phyloP scores from a whole-genome alignment of 1,284 basidiomycete genomes.

The Cystobasidium sp. region DNA sequence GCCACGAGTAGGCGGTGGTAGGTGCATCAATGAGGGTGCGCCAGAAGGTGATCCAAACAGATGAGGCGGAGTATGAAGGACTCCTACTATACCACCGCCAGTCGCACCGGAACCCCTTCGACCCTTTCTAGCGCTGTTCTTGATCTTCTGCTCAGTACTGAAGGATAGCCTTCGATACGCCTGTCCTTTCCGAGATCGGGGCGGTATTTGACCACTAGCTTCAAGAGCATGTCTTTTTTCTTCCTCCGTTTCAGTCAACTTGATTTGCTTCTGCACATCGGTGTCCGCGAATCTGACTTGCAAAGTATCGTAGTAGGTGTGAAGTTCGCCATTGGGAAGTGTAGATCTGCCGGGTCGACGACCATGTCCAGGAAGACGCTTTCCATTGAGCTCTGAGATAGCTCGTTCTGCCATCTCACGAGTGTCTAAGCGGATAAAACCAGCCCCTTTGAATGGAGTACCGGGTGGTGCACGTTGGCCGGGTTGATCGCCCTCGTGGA shows the following conservation, averaged over 20 bases:
- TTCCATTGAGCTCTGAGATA: slow-evolving; percentile 38
- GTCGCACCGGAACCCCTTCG: not conserved
- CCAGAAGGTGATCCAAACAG: no score
- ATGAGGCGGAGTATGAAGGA: not conserved
- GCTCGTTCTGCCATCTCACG: slow-evolving; percentile 31
- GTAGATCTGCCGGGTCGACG: slow-evolving; percentile 2
- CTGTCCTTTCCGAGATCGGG: slow-evolving; percentile 12
- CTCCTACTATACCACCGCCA: not conserved
- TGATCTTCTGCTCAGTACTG: slow-evolving; percentile 17
- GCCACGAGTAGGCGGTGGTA: not conserved
- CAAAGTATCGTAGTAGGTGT: slow-evolving; percentile 19
- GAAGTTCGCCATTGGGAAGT: not conserved
- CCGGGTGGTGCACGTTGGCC: slow-evolving; percentile 20
- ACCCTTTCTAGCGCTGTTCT: not conserved
- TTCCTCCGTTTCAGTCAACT: slow-evolving; percentile 13
- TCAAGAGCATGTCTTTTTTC: slow-evolving; percentile 6
- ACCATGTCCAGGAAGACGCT: slow-evolving; percentile 14
- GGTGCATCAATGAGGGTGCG: no score
- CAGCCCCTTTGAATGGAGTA: slow-evolving; percentile 35
- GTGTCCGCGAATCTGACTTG: slow-evolving; percentile 43
- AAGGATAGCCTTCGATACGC: slow-evolving; percentile 19
- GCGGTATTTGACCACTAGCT: slow-evolving; percentile 1
- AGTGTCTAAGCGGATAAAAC: slow-evolving; percentile 25
- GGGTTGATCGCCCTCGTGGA: slow-evolving; percentile 27
- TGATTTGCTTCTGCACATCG: slow-evolving; percentile 30